Base-by-base conservation (phyloP, 225 moss, liverwort and hornwort genomes). In the Polytrichum commune region DNA sequence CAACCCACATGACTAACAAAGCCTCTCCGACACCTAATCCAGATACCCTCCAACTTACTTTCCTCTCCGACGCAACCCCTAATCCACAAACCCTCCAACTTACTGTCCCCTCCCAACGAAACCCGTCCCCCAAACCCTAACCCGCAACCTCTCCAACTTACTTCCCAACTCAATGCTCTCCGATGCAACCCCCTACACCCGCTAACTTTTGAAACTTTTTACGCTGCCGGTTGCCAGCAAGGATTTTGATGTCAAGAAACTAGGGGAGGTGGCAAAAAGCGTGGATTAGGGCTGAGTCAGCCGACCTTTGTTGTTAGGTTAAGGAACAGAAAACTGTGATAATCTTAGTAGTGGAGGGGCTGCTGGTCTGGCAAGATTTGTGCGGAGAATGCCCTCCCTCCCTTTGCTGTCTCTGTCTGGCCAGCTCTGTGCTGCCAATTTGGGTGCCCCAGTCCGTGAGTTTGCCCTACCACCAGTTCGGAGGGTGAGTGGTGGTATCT, bases 381-480 rank as follows among this genome's bases (percentile, higher is more conserved):
- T 3, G 9, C 9, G 22, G 22, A 58, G 58, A 23, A 58, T 46
- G 13, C 46, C 16, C 46, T 13, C 46, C 16, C 9, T 9, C 35
- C 38, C 38, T 38, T 3, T 46, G 46, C 16, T 46, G 16, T 46
- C 16, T 46, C 46, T 46, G 13, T 16, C 46, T 3, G 13, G 46
- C 46, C 46, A 46, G 46, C 46, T 46, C 46, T 16, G 13, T 2
- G 4, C 16, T 46, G 46, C 46, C 46, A 46, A 4, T 68, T 73
- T 64, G 62, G 84, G 78, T 68, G 13, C 46, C 60, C 60, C n/a
- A 61, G 23, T 61, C 18, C 13, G 13, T 46, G 46, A 46, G 0
- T 46, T 46, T 16, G 16, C 46, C 46, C 13, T 46, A 16, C 16
- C 46, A 46, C 38, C n/a, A 35, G 62, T 65, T 19, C 9, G 70